Evolutionary conservation across 768 basidiomycete species (phyloP).

Genomic region (Lactarius pseudohatsudake): DNA sequence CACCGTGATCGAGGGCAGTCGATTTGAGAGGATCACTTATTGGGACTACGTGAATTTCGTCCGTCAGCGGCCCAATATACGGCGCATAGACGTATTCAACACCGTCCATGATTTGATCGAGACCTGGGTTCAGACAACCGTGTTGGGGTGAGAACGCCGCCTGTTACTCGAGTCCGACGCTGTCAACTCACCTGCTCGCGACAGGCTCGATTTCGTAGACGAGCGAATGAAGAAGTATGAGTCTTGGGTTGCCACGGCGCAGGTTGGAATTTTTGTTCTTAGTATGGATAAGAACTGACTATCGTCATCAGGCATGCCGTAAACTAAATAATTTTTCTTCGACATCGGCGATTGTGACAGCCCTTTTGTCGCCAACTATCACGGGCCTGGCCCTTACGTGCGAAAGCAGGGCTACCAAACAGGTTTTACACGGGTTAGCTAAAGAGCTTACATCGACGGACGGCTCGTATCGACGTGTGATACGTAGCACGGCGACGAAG

Average conservation of each 20-base stretch:
- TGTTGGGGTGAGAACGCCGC: conserved; percentile 8
- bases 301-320: conserved; percentile 5
- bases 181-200: not conserved
- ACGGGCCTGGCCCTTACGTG: conserved; percentile 7
- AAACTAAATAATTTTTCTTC: conserved; percentile 20
- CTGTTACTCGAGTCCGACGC: not conserved
- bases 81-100: conserved; percentile 15
- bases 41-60: conserved; percentile 25
- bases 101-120: conserved; percentile 17
- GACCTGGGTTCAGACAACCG: conserved; percentile 6
- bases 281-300: not conserved
- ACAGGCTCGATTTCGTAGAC: conserved; percentile 3
- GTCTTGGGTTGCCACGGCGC: conserved; percentile 14
- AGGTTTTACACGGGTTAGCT: not conserved
- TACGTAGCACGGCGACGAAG: not conserved
- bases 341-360: conserved; percentile 12
- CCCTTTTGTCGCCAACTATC: conserved; percentile 10
- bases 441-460: not conserved
- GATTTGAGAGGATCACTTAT: conserved; percentile 19
- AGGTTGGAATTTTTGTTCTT: conserved; percentile 8
- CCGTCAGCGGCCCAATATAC: not conserved
- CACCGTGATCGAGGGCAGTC: conserved; percentile 15
- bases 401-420: conserved; percentile 8
- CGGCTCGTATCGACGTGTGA: not conserved
- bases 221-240: conserved; percentile 17